These are phyloP conservation scores for Polytrichum commune DNA, from an alignment of 225 moss, liverwort and hornwort genomes.

Conservation along the genomic window DNA sequence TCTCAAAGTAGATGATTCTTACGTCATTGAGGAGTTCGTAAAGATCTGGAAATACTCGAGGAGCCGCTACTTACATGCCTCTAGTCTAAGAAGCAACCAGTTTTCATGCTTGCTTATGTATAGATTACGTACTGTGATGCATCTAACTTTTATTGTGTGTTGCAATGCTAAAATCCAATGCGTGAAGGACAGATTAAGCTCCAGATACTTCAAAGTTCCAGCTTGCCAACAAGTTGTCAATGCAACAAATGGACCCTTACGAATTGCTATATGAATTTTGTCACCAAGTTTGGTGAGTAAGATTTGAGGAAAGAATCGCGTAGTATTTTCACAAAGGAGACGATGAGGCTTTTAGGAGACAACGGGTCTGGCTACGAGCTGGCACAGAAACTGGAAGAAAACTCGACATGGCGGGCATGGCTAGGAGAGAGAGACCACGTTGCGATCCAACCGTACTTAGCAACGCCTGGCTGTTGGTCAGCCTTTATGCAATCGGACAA, in stretches of 20 bases:
- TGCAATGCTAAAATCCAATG: too few relatives aligned
- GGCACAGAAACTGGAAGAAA: slow-evolving; percentile 68
- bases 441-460: slow-evolving; percentile 48
- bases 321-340: slow-evolving; percentile 8
- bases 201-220: background rate
- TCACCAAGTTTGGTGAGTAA: too few relatives aligned
- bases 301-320: background rate
- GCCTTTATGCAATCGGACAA: slow-evolving; percentile 68
- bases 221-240: background rate
- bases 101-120: too few relatives aligned
- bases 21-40: too few relatives aligned
- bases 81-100: too few relatives aligned
- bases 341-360: slow-evolving; percentile 62
- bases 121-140: too few relatives aligned
- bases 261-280: background rate
- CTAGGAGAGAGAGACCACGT: slow-evolving; percentile 62
- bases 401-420: slow-evolving; percentile 65
- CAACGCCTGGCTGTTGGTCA: slow-evolving; percentile 64
- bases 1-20: too few relatives aligned
- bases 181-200: too few relatives aligned
- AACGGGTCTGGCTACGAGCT: slow-evolving; percentile 79
- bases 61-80: too few relatives aligned
- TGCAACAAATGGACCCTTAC: background rate
- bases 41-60: too few relatives aligned
- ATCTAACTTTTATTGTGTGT: too few relatives aligned